phyloP scores from a whole-genome alignment of 2,329 filamentous ascomycete genomes.

The Claviceps citrina region DNA sequence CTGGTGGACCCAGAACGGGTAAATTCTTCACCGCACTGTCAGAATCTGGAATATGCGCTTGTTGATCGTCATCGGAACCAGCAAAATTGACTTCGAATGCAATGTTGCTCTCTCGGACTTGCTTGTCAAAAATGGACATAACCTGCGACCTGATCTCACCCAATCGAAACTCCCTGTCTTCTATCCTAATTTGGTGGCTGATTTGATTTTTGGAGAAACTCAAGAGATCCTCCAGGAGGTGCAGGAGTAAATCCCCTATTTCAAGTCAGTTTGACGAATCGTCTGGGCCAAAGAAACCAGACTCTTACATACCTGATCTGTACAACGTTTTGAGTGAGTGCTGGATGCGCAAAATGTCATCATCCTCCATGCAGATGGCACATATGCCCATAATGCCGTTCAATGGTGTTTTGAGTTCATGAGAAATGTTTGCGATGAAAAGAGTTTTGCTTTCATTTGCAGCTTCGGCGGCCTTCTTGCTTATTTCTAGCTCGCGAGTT shows the following conservation, averaged over 20 bases:
- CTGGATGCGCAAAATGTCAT: slow-evolving; percentile 62
- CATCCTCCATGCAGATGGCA: slow-evolving; percentile 82
- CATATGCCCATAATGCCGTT: slow-evolving; percentile 95
- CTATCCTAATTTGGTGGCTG: slow-evolving; percentile 64
- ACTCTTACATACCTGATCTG: slow-evolving; percentile 24
- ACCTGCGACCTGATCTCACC: slow-evolving; percentile 75
- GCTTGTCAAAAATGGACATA: slow-evolving; percentile 75
- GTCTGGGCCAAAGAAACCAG: not conserved
- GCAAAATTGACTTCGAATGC: slow-evolving; percentile 58
- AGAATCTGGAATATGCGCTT: slow-evolving; percentile 18
- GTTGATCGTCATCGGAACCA: slow-evolving; percentile 13
- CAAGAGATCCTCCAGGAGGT: slow-evolving; percentile 74
- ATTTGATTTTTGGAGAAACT: slow-evolving; percentile 95
- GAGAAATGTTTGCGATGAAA: slow-evolving; percentile 88
- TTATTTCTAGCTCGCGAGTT: slow-evolving; percentile 71
- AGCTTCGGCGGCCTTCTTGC: slow-evolving; percentile 84
- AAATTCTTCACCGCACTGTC: slow-evolving; percentile 23
- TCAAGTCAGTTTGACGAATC: not conserved
- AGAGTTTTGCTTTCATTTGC: slow-evolving; percentile 94
- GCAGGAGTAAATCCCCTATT: slow-evolving; percentile 55
- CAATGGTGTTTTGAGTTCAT: slow-evolving; percentile 79
- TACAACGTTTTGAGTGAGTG: slow-evolving; percentile 77
- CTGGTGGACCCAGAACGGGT: slow-evolving; percentile 47
- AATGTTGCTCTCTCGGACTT: slow-evolving; percentile 67
- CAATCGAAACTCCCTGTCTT: slow-evolving; percentile 72